Evolutionary conservation across 2,329 filamentous ascomycete species (phyloP), one percentile per base, ranked within the genome.

Genomic region (Claviceps paspali): DNA sequence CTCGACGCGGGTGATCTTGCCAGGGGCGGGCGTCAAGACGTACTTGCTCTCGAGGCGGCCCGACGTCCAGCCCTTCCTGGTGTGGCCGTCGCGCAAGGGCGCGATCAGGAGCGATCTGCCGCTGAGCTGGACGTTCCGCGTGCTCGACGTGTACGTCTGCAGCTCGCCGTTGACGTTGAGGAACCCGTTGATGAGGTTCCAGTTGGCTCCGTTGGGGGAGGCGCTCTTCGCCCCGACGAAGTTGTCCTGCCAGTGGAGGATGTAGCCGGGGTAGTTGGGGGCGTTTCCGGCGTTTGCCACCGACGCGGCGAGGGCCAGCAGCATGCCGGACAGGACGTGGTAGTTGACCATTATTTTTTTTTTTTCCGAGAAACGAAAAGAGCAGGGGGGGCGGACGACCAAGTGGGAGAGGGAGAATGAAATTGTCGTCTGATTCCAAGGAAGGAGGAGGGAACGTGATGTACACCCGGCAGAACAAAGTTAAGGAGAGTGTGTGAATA

Each of bases 101-200:
- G 72, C 57, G 32, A 75, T 52, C 47, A 72, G 67, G 3, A 74
- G 48, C 0, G 68, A 67, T 33, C 55, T 55, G 27, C 69, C 70
- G 26, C 61, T 68, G 35, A 67, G 52, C 41, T 70, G 67, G 11
- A 73, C 41, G 52, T 73, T 74, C 17, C 46, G 42, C 43, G 53
- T 61, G 38, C 56, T 61, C 17, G 51, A 52, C 2, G 62, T 61
- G 55, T 73, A 75, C 3, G 54, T 57, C 49, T 75, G 57, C 12
- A 64, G 45, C 47, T 74, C 69, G 45, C 64, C 59, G 60, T 74
- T 75, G 50, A 60, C 61, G 44, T 60, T 53, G 36, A 65, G 53
- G 36, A 61, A 57, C 15, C 48, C 49, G 30, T 47, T 43, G 40
- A 63, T 57, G 37, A 60, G 50, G 42, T 62, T 56, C 67, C 67